phyloP scores from a whole-genome alignment of 352 stramenopile genomes.

The Peronospora destructor region DNA sequence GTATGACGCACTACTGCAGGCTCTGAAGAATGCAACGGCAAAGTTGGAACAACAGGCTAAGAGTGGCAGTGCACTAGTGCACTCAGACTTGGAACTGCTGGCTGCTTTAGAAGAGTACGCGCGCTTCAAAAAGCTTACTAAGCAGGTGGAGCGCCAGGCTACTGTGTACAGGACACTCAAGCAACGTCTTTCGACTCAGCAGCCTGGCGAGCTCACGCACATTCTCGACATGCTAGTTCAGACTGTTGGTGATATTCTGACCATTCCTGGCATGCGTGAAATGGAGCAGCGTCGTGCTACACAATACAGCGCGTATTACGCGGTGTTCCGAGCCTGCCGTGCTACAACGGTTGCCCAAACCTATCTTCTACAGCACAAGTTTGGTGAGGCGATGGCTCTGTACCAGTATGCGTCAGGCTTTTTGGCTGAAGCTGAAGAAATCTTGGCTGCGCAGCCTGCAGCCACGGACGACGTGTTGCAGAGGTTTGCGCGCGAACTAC shows the following conservation, averaged over 20 bases:
- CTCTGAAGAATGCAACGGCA: conserved; percentile 53
- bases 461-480: conserved; percentile 58
- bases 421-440: conserved; percentile 52
- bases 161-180: conserved; percentile 65
- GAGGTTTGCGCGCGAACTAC: conserved; percentile 52
- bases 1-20: conserved; percentile 62
- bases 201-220: conserved; percentile 63
- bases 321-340: conserved; percentile 59
- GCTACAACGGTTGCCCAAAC: conserved; percentile 54
- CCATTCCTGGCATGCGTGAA: conserved; percentile 51
- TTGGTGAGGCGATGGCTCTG: conserved; percentile 55
- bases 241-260: conserved; percentile 69
- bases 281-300: conserved; percentile 42
- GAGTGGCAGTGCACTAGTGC: conserved; percentile 60
- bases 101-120: conserved; percentile 67
- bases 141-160: conserved; percentile 63
- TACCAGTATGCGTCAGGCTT: conserved; percentile 69
- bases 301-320: conserved; percentile 68
- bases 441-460: conserved; percentile 44
- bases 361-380: conserved; percentile 62
- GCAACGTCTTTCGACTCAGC: conserved; percentile 31
- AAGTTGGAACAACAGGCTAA: conserved; percentile 76
- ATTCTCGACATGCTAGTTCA: conserved; percentile 81
- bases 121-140: conserved; percentile 63
- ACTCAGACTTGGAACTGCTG: conserved; percentile 64